A percentile compares a stretch with the other conserved stretches of the same genome.
Evolutionary conservation across 2,329 filamentous ascomycete genomes (phyloP).

Genomic region (Aspergillus costaricaensis): DNA sequence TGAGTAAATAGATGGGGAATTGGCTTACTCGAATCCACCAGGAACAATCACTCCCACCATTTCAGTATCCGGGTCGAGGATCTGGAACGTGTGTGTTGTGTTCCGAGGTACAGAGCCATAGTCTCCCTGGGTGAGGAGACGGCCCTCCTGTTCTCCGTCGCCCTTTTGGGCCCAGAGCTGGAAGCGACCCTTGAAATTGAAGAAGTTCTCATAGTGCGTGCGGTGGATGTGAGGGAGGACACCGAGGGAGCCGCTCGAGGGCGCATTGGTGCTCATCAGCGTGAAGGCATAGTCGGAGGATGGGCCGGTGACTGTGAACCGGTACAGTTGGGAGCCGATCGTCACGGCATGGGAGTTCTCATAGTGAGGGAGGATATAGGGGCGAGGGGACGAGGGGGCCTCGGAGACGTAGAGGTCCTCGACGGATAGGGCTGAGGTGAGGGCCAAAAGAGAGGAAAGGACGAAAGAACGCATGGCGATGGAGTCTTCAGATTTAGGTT

Average conservation of each 20-base stretch:
- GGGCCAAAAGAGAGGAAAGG: constrained; percentile 9
- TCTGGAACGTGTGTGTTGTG: constrained; percentile 53
- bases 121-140: constrained; percentile 48
- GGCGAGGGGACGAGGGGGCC: constrained; percentile 36
- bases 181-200: constrained; percentile 47
- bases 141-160: constrained; percentile 36
- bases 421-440: constrained; percentile 11
- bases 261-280: constrained; percentile 48
- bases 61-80: constrained; percentile 52
- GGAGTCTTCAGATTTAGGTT: background rate
- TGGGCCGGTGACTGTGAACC: constrained; percentile 48
- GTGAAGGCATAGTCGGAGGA: constrained; percentile 50
- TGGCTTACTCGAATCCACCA: constrained; percentile 50
- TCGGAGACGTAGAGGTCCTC: constrained; percentile 29
- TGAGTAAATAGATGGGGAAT: background rate
- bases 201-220: constrained; percentile 52
- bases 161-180: constrained; percentile 49
- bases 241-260: constrained; percentile 39
- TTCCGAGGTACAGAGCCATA: constrained; percentile 50
- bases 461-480: constrained; percentile 5
- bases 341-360: constrained; percentile 35
- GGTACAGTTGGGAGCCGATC: constrained; percentile 43
- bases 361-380: constrained; percentile 41
- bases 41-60: constrained; percentile 50
- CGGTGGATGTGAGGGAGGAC: constrained; percentile 49